phyloP scores from a whole-genome alignment of 2,329 filamentous ascomycete species.

The Stachybotrys chartarum region DNA sequence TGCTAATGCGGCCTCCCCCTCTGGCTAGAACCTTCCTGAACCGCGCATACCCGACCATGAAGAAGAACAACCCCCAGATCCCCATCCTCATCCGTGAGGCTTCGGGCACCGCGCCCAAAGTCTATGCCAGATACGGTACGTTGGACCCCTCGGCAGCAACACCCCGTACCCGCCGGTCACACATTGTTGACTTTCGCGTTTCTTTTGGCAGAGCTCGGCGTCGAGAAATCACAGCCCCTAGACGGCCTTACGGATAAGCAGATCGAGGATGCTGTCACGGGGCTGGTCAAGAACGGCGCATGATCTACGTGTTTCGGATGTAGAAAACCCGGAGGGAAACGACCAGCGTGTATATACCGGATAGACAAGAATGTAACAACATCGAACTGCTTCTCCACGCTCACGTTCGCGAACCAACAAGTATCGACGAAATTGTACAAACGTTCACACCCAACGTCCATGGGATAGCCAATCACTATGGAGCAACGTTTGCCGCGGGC shows the following conservation, averaged over 20 bases:
- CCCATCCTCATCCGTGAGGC: conserved; percentile 96
- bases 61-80: conserved; percentile 93
- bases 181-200: neutral
- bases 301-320: neutral
- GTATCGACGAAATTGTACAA: too few species aligned
- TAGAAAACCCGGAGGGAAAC: neutral
- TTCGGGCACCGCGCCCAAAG: conserved; percentile 70
- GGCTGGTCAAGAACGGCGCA: conserved; percentile 37
- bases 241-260: conserved; percentile 55
- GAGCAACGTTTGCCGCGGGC: too few species aligned
- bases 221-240: conserved; percentile 50
- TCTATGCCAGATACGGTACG: conserved; percentile 88
- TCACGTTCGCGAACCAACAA: neutral
- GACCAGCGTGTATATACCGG: conserved; percentile 11
- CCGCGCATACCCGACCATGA: conserved; percentile 94
- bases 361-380: conserved; percentile 12
- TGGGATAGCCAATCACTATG: too few species aligned
- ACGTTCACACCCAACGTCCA: neutral
- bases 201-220: conserved; percentile 39
- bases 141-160: neutral
- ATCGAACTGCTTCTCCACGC: neutral
- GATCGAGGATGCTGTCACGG: conserved; percentile 51
- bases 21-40: conserved; percentile 72
- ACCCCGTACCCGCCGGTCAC: neutral
- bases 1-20: neutral